These are phyloP conservation scores for Hebeloma cylindrosporum DNA, from an alignment of 768 basidiomycete species.

Conservation along the genomic window DNA sequence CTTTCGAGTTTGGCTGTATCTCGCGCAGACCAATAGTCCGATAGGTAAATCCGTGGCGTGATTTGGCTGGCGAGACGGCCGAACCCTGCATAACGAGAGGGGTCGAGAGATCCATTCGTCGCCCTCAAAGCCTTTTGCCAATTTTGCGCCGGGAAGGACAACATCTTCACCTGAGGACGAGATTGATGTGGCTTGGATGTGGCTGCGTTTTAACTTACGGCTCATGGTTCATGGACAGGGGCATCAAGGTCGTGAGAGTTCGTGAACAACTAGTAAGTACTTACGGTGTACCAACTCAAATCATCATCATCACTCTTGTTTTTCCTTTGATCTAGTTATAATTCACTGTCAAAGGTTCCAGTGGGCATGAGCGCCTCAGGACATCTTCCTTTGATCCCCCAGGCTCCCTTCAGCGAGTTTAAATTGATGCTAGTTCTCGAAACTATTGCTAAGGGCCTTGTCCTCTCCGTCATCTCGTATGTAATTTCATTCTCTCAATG, in stretches of 20 bases:
- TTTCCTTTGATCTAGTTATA: too few relatives aligned
- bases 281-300: too few relatives aligned
- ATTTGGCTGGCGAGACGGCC: slow-evolving; percentile 39
- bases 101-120: slow-evolving; percentile 10
- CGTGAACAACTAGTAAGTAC: neutral
- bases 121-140: slow-evolving; percentile 27
- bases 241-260: slow-evolving; percentile 3
- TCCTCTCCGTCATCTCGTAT: slow-evolving; percentile 28
- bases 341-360: too few relatives aligned
- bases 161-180: slow-evolving; percentile 22
- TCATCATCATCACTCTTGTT: too few relatives aligned
- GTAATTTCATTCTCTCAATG: slow-evolving; percentile 2
- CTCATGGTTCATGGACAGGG: slow-evolving; percentile 4
- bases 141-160: slow-evolving; percentile 33
- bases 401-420: neutral
- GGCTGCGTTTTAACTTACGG: neutral
- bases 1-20: slow-evolving; percentile 44
- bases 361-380: too few relatives aligned
- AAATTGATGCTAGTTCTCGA: slow-evolving; percentile 12
- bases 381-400: neutral
- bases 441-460: slow-evolving; percentile 22
- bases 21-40: slow-evolving; percentile 58
- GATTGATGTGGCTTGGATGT: slow-evolving; percentile 3
- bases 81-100: slow-evolving; percentile 10
- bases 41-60: slow-evolving; percentile 56